Conservation (phyloP, 768 basidiomycete species). For the Infundibulicybe gibba region DNA sequence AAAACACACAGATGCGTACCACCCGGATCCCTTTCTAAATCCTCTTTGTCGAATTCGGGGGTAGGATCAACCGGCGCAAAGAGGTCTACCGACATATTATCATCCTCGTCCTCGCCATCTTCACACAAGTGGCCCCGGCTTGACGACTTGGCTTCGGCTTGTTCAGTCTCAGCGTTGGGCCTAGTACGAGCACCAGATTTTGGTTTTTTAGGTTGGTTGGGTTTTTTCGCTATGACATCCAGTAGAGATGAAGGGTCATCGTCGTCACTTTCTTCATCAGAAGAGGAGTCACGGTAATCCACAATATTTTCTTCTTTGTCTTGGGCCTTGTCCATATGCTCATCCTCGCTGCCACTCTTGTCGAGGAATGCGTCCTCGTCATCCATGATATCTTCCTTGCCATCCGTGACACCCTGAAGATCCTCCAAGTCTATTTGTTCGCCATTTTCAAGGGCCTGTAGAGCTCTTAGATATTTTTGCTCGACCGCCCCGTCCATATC, state of each 20-base stretch:
- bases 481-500: constrained; percentile 28
- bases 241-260: constrained; percentile 21
- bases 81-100: constrained; percentile 57
- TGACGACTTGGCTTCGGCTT: constrained; percentile 61
- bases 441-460: constrained; percentile 26
- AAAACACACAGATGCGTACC: constrained; percentile 27
- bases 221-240: constrained; percentile 19
- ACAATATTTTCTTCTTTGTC: constrained; percentile 22
- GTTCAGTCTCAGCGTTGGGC: constrained; percentile 79
- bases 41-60: constrained; percentile 40
- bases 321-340: constrained; percentile 18
- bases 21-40: constrained; percentile 32
- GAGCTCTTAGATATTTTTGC: constrained; percentile 11
- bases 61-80: constrained; percentile 57
- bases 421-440: constrained; percentile 30
- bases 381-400: constrained; percentile 13
- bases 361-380: constrained; percentile 9
- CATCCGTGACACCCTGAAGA: constrained; percentile 23
- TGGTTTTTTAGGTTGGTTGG: constrained; percentile 14
- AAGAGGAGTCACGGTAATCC: constrained; percentile 32
- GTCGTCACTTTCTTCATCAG: constrained; percentile 31
- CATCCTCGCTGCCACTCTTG: constrained; percentile 15
- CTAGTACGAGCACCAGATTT: constrained; percentile 21
- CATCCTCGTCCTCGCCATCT: constrained; percentile 49
- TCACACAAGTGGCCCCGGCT: constrained; percentile 60